Evolutionary conservation across 2,329 filamentous ascomycete genomes (phyloP).

Genomic region (Nemania abortiva): DNA sequence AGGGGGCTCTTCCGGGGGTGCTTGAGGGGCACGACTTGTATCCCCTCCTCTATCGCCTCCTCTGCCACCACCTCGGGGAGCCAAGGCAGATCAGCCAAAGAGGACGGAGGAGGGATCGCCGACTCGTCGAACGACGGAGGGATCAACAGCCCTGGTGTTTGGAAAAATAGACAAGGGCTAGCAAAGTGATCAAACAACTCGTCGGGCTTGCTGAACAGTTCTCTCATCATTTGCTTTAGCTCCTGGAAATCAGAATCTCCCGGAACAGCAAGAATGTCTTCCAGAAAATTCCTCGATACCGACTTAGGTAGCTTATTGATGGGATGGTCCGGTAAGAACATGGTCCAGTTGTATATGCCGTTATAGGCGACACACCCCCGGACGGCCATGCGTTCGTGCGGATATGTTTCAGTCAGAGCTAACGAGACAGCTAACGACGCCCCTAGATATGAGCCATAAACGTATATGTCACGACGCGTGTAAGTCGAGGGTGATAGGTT

Average conservation of each 20-base stretch:
- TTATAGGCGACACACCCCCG: slow-evolving; percentile 68
- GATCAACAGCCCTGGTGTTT: slow-evolving; percentile 61
- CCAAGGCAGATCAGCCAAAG: slow-evolving; percentile 42
- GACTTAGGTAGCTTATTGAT: slow-evolving; percentile 53
- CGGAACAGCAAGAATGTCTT: slow-evolving; percentile 43
- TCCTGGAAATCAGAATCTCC: slow-evolving; percentile 53
- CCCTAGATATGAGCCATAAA: slow-evolving; percentile 70
- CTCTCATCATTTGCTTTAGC: slow-evolving; percentile 53
- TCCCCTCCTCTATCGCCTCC: slow-evolving; percentile 3
- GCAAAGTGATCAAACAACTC: slow-evolving; percentile 71
- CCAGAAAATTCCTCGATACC: slow-evolving; percentile 31
- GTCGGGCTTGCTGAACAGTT: slow-evolving; percentile 62
- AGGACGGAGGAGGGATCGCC: slow-evolving; percentile 43
- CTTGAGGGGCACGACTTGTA: slow-evolving; percentile 10
- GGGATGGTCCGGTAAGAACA: slow-evolving; percentile 66
- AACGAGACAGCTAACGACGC: slow-evolving; percentile 68
- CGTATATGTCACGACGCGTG: slow-evolving; percentile 57
- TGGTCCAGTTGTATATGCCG: slow-evolving; percentile 74
- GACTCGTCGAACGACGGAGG: slow-evolving; percentile 60
- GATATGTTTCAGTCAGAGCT: slow-evolving; percentile 66
- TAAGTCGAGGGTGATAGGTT: slow-evolving; percentile 56
- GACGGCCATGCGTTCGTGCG: slow-evolving; percentile 59
- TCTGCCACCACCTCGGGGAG: slow-evolving; percentile 20
- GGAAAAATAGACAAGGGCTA: slow-evolving; percentile 70
- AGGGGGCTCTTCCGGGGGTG: slow-evolving; percentile 52